Base-by-base conservation (phyloP, 768 basidiomycete genomes). In the Leccinum incarnatum region DNA sequence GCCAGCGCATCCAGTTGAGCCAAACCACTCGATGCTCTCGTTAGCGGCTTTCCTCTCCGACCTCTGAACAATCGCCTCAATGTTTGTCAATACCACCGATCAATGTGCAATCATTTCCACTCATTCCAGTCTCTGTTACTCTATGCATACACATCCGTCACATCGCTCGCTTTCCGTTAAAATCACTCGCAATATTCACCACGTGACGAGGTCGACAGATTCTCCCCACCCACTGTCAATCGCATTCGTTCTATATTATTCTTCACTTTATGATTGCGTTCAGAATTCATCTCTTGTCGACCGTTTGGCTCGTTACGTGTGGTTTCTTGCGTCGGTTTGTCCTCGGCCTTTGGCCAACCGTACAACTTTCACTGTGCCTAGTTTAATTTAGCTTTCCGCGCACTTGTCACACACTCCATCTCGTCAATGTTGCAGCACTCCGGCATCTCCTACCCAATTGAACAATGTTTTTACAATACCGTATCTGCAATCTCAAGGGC, bases 171-270 rank as follows among this genome's bases (percentile, higher is more conserved):
- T 71, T 60, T 62, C 61, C 54, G 55, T 52, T 74, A 72, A 74
- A 78, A 77, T 75, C 73, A 69, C 70, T 76, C 67, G 73, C 76
- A 78, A 76, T 73, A 74, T 72, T 70, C 71, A 67, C 66, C 78
- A 76, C 77, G 76, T 77, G 78, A 80, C 76, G 75, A 79, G 78
- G 76, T 77, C 79, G 77, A 83, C 80, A 82, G 75, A 77, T 74
- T 77, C 74, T 75, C 72, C 70, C 76, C 77, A 72, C 62, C 71
- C 69, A 66, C 68, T 74, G 68, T 72, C 73, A 67, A 74, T 75
- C 75, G 80, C 80, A 78, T 81, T 83, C 79, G 76, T 84, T 79
- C 79, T 83, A 79, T 84, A 83, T 91, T 90, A 90, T 90, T 89
- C 81, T 83, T 88, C 86, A 87, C 78, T 80, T 88, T 87, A 89